Conservation (phyloP, 306 rosid genomes). For the Acacia crassicarpa region DNA sequence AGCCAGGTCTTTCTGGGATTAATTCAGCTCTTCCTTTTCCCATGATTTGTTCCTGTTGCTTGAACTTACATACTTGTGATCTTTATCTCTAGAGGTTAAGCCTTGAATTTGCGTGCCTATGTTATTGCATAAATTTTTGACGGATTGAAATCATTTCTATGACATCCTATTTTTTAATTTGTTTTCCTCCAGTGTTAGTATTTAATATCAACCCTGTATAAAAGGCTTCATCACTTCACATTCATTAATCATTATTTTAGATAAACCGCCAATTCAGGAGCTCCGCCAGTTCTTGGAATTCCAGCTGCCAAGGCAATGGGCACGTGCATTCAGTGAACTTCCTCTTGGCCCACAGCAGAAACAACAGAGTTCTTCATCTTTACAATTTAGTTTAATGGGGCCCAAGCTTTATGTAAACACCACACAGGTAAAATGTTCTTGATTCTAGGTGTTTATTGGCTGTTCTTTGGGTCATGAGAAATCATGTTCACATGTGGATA, state of each 20-base stretch:
- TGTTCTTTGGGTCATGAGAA: constrained; percentile 20
- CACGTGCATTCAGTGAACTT: constrained; percentile 94
- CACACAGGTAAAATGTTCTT: constrained; percentile 53
- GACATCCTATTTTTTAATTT: not conserved
- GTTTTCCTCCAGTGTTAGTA: not conserved
- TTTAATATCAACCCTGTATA: not conserved
- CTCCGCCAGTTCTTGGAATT: constrained; percentile 98
- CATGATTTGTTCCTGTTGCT: not conserved
- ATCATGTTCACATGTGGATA: not conserved
- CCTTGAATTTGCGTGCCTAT: too few species aligned
- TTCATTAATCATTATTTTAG: constrained; percentile 51
- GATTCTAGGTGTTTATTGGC: constrained; percentile 19
- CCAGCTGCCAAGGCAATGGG: constrained; percentile 99
- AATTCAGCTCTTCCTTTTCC: not conserved
- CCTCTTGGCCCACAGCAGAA: constrained; percentile 97
- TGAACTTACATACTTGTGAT: not conserved
- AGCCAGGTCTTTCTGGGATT: not conserved
- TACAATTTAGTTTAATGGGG: constrained; percentile 95
- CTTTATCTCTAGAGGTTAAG: too few species aligned
- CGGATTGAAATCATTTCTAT: constrained; percentile 7
- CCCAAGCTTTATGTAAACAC: constrained; percentile 91
- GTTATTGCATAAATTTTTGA: not conserved
- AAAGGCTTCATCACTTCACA: constrained; percentile 23
- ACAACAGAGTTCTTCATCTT: constrained; percentile 68
- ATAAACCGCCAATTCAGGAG: constrained; percentile 92